Percentiles rank a stretch among this genome's conserved stretches.
Evolutionary conservation across 148 eudicot genomes (phyloP).

Genomic region (Drosera capensis): DNA sequence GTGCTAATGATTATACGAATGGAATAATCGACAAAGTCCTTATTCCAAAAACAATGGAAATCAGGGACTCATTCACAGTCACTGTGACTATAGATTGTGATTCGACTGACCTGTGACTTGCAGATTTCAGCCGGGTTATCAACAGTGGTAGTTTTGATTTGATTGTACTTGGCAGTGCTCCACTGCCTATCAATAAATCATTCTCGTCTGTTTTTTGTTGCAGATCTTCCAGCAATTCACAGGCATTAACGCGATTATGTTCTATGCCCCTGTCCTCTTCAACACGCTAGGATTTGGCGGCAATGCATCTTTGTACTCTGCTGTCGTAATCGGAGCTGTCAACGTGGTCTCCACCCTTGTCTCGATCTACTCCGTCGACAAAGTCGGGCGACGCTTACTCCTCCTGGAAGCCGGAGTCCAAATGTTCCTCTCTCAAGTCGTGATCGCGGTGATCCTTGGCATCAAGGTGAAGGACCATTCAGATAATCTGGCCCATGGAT

Average conservation of each 20-base stretch:
- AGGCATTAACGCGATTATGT: slow-evolving; percentile 87
- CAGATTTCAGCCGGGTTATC: no score
- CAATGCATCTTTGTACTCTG: slow-evolving; percentile 65
- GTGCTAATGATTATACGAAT: no score
- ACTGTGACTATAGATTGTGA: no score
- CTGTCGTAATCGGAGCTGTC: slow-evolving; percentile 64
- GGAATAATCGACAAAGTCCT: no score
- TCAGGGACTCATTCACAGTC: no score
- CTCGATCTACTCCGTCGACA: slow-evolving; percentile 71
- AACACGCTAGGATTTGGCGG: slow-evolving; percentile 58
- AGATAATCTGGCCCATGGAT: slow-evolving; percentile 24
- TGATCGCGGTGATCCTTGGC: slow-evolving; percentile 54
- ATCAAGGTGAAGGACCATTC: slow-evolving; percentile 43
- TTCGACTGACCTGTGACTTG: no score
- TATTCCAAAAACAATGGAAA: no score
- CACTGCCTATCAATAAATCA: no score
- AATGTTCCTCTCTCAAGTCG: slow-evolving; percentile 59
- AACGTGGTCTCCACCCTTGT: slow-evolving; percentile 63
- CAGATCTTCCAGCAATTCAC: slow-evolving; percentile 86
- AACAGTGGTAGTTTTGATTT: no score
- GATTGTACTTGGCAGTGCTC: no score
- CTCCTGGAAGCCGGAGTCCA: slow-evolving; percentile 70
- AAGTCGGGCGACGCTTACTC: slow-evolving; percentile 51
- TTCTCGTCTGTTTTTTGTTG: no score
- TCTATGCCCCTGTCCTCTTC: slow-evolving; percentile 77